Conservation (phyloP, 306 rosid genomes). For the Herpetospermum pedunculosum region DNA sequence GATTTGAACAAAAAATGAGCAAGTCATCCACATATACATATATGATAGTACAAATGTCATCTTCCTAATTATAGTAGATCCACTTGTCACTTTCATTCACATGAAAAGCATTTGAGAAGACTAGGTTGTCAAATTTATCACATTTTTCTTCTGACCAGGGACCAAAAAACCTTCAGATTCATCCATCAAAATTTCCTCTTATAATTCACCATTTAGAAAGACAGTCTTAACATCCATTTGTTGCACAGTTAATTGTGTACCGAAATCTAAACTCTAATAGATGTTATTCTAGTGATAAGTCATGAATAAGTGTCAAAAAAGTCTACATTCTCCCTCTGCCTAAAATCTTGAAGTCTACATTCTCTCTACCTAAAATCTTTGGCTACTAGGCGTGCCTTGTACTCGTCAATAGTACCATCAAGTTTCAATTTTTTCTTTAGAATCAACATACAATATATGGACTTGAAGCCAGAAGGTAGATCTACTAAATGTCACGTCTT, state of each 20-base stretch:
- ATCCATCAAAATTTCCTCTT: no score
- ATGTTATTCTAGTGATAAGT: no score
- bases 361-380: no score
- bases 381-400: no score
- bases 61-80: background rate
- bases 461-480: background rate
- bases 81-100: background rate
- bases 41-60: background rate
- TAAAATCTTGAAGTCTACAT: background rate
- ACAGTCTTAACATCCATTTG: no score
- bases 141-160: background rate
- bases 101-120: background rate
- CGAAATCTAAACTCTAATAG: background rate
- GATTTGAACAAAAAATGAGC: no score
- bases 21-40: background rate
- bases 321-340: background rate
- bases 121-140: background rate
- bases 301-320: no score
- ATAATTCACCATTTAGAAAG: no score
- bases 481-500: background rate
- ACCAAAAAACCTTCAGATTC: background rate
- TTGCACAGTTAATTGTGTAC: background rate
- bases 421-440: background rate
- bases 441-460: background rate
- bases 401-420: background rate